Evolutionary conservation across 2,329 filamentous ascomycete species (phyloP).

Genomic region (Penicillium sp.): DNA sequence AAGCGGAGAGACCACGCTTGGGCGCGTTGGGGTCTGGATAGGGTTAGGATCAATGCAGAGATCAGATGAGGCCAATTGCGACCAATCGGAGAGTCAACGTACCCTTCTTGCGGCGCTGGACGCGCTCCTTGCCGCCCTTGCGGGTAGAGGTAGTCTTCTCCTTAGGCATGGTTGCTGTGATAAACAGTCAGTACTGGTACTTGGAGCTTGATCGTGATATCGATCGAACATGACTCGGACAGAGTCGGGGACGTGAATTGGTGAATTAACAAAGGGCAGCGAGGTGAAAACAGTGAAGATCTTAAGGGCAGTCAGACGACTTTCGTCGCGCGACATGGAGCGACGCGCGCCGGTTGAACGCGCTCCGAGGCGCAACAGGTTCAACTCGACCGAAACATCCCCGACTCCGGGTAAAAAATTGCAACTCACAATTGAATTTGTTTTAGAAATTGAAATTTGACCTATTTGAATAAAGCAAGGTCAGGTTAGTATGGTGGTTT

Average conservation of each 20-base stretch:
- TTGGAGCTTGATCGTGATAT: not conserved
- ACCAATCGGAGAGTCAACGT: slow-evolving; percentile 23
- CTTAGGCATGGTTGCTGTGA: slow-evolving; percentile 62
- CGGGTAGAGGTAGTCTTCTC: slow-evolving; percentile 61
- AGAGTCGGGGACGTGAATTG: not conserved
- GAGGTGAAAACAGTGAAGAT: not conserved
- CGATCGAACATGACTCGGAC: not conserved
- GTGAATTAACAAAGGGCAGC: not conserved
- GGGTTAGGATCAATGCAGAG: slow-evolving; percentile 15
- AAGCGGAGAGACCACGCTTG: slow-evolving; percentile 98
- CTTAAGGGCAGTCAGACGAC: not conserved
- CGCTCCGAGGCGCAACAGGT: not conserved
- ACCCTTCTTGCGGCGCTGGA: slow-evolving; percentile 73
- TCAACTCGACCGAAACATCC: not conserved
- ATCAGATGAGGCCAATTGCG: not conserved
- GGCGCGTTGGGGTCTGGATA: slow-evolving; percentile 88
- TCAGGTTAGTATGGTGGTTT: slow-evolving; percentile 9
- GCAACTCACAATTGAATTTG: not conserved
- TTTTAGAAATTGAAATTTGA: not conserved
- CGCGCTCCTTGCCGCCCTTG: slow-evolving; percentile 58
- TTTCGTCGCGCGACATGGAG: not conserved
- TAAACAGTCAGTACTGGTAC: slow-evolving; percentile 2
- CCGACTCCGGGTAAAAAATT: not conserved
- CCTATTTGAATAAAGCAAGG: slow-evolving; percentile 1
- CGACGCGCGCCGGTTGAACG: not conserved